These are phyloP conservation scores for Gomphus sp. DNA, from an alignment of 1,284 basidiomycete genomes.

Conservation along the genomic window DNA sequence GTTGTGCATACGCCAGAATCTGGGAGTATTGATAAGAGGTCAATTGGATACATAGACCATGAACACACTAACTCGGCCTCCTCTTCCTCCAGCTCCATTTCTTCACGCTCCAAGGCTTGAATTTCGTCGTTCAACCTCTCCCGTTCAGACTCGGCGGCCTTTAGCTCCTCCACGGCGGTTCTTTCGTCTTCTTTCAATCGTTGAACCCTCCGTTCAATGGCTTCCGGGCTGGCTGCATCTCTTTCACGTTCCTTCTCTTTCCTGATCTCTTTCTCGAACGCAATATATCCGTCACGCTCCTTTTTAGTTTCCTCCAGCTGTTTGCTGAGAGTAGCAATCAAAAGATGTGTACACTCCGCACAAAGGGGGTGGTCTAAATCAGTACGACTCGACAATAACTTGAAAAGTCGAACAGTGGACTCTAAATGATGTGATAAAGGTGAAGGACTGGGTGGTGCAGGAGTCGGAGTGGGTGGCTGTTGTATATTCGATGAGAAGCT, in stretches of 20 bases:
- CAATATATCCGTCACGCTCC: slow-evolving; percentile 88
- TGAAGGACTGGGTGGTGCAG: slow-evolving; percentile 50
- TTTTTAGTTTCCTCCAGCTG: slow-evolving; percentile 86
- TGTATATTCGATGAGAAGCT: slow-evolving; percentile 17
- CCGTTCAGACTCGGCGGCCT: slow-evolving; percentile 65
- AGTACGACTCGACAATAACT: slow-evolving; percentile 69
- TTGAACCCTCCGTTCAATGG: slow-evolving; percentile 62
- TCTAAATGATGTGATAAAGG: slow-evolving; percentile 74
- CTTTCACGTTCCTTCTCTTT: slow-evolving; percentile 63
- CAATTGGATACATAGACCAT: slow-evolving; percentile 4
- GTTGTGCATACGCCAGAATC: slow-evolving; percentile 81
- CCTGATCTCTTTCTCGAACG: slow-evolving; percentile 80
- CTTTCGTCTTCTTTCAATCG: slow-evolving; percentile 70
- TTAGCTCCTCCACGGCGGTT: slow-evolving; percentile 62
- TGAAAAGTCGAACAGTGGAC: slow-evolving; percentile 67
- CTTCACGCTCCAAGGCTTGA: slow-evolving; percentile 61
- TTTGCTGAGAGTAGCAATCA: slow-evolving; percentile 69
- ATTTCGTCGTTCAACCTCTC: slow-evolving; percentile 70
- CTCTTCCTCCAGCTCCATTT: slow-evolving; percentile 65
- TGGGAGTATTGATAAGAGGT: slow-evolving; percentile 23
- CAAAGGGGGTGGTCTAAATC: slow-evolving; percentile 94
- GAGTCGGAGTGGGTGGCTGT: slow-evolving; percentile 26
- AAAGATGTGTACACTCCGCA: slow-evolving; percentile 82
- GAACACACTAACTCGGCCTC: slow-evolving; percentile 53
- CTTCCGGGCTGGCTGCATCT: slow-evolving; percentile 49